phyloP scores from a whole-genome alignment of 495 filamentous ascomycete genomes.

The Parathielavia appendiculata region DNA sequence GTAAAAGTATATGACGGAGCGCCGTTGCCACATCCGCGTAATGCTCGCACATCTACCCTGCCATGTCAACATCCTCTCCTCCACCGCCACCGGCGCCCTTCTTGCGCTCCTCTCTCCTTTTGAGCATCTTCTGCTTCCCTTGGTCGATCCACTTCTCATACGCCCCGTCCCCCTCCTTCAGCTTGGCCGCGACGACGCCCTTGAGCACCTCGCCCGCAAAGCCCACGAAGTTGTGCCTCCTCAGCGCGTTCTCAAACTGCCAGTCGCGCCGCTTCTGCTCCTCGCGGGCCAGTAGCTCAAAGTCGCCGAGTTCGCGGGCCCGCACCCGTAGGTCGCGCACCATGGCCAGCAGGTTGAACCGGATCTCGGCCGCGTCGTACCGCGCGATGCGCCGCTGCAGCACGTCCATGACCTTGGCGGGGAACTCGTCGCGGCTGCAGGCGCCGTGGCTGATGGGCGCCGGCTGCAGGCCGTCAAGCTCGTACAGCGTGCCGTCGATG shows the following conservation, averaged over 20 bases:
- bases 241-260: conserved; percentile 93
- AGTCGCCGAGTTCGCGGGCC: conserved; percentile 79
- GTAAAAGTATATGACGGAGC: too few relatives aligned
- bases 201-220: conserved; percentile 90
- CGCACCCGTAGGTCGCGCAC: conserved; percentile 68
- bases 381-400: conserved; percentile 76
- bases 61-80: conserved; percentile 43
- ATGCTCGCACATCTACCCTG: conserved; percentile 24
- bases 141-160: conserved; percentile 78
- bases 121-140: conserved; percentile 65
- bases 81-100: conserved; percentile 32
- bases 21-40: too few relatives aligned
- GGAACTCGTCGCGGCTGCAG: conserved; percentile 64
- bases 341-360: conserved; percentile 95
- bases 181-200: conserved; percentile 68
- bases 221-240: conserved; percentile 92
- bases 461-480: conserved; percentile 91
- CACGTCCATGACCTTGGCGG: conserved; percentile 78
- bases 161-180: conserved; percentile 56
- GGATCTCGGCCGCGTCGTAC: conserved; percentile 81
- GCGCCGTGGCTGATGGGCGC: conserved; percentile 83
- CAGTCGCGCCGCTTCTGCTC: conserved; percentile 79
- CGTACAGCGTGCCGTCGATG: conserved; percentile 74
- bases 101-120: conserved; percentile 52
- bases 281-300: conserved; percentile 70